Evolutionary conservation across 2,329 filamentous ascomycete species (phyloP).

Genomic region (Nigrograna mackinnonii): DNA sequence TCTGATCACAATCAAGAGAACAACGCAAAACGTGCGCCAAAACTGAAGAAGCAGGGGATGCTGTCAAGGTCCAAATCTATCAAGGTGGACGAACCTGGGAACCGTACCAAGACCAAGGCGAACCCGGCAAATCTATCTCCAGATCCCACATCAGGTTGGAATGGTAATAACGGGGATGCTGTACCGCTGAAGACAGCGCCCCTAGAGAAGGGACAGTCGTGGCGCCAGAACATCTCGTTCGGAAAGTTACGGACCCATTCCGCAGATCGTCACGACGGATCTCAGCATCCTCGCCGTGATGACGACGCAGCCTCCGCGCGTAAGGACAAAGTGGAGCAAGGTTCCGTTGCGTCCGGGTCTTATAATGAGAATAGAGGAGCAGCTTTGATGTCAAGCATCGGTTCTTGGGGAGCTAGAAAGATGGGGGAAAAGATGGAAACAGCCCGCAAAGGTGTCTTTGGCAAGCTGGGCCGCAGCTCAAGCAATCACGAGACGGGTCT

Average conservation of each 20-base stretch:
- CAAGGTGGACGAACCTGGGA: conserved; percentile 44
- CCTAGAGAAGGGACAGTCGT: conserved; percentile 67
- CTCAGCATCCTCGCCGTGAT: conserved; percentile 33
- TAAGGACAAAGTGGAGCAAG: conserved; percentile 34
- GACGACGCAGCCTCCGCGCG: conserved; percentile 26
- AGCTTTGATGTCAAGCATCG: conserved; percentile 73
- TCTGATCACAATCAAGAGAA: conserved; percentile 22
- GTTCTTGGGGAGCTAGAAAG: conserved; percentile 71
- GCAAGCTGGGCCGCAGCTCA: conserved; percentile 71
- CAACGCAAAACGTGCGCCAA: conserved; percentile 25
- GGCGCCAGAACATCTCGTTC: conserved; percentile 69
- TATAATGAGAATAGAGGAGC: conserved; percentile 64
- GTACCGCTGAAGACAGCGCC: conserved; percentile 65
- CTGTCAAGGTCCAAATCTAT: conserved; percentile 48
- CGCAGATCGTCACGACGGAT: conserved; percentile 62
- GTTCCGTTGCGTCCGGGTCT: conserved; percentile 50
- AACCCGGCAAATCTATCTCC: conserved; percentile 32
- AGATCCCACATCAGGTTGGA: conserved; percentile 30
- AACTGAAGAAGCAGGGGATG: conserved; percentile 40
- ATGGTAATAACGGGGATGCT: conserved; percentile 35
- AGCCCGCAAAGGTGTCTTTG: conserved; percentile 80
- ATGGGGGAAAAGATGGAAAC: conserved; percentile 73
- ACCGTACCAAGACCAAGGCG: conserved; percentile 33
- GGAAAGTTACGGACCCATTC: conserved; percentile 68
- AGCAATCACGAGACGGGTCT: conserved; percentile 71